Evolutionary conservation across 805 yeast species (phyloP).

Genomic region (Cyberlindnera galapagoensis): DNA sequence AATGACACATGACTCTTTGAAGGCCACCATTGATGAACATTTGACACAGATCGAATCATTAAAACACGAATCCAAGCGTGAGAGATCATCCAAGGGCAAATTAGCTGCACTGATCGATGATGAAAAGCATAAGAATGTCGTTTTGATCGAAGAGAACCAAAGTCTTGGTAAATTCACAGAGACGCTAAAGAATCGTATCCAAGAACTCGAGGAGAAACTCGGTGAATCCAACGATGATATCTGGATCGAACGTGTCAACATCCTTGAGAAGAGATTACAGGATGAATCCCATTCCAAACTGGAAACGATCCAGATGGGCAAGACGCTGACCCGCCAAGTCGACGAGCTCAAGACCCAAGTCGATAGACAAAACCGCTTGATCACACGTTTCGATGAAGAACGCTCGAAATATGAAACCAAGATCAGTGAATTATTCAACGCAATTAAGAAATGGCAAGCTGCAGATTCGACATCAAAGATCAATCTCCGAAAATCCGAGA

Average conservation of each 20-base stretch:
- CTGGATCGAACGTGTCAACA: slow-evolving; percentile 53
- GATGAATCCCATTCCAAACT: slow-evolving; percentile 40
- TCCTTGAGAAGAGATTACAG: slow-evolving; percentile 45
- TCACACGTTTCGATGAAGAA: slow-evolving; percentile 51
- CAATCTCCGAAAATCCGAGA: slow-evolving; percentile 39
- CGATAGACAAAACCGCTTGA: slow-evolving; percentile 43
- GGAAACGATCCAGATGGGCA: slow-evolving; percentile 45
- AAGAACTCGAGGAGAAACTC: slow-evolving; percentile 40
- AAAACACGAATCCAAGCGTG: slow-evolving; percentile 24
- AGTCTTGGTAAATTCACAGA: slow-evolving; percentile 49
- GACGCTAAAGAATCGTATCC: slow-evolving; percentile 41
- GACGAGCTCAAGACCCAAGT: slow-evolving; percentile 47
- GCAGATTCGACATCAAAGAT: slow-evolving; percentile 39
- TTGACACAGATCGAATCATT: slow-evolving; percentile 25
- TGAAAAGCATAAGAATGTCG: slow-evolving; percentile 47
- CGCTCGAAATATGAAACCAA: slow-evolving; percentile 48
- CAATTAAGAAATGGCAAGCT: slow-evolving; percentile 35
- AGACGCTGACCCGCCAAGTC: slow-evolving; percentile 44
- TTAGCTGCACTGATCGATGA: slow-evolving; percentile 25
- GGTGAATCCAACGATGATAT: slow-evolving; percentile 46
- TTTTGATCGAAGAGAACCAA: slow-evolving; percentile 61
- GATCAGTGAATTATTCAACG: slow-evolving; percentile 38
- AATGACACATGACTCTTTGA: slow-evolving; percentile 14
- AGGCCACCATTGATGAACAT: slow-evolving; percentile 21
- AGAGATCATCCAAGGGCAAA: slow-evolving; percentile 19